Base-by-base conservation (phyloP, 2,329 filamentous ascomycete species). In the Pseudogymnoascus sp. region DNA sequence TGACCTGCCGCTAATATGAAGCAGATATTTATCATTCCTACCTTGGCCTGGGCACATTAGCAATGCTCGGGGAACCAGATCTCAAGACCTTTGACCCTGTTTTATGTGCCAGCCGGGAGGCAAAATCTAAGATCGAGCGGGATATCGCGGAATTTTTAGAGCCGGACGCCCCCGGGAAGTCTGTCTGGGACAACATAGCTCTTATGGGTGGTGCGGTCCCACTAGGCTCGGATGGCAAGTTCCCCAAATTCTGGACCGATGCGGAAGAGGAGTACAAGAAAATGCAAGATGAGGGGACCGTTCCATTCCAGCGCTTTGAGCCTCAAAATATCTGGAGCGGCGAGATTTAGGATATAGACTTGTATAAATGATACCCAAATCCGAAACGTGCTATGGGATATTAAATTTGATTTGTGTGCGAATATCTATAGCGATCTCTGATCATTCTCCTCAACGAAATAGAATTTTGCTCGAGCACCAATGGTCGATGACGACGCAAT, bases 1-100 rank as follows among this genome's bases (percentile, higher is more conserved):
- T 59, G 62, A 47, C 11, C 31, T 56, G 21, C 10, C 21, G 13
- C 64, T 38, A 60, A 63, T 47, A 56, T 21, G 59, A 53, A 61
- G 73, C 76, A 77, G 88, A 91, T 75, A 80, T 97, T 26, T 91
- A 96, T 68, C 95, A 99, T 73, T 90, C 89, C 0, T 97, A 93
- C 73, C 82, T 97, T 31, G 95, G 92, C 0, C 82, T 97, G 35
- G 89, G 91, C 1, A 88, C 90, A 0, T 78, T 99, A 40, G 86
- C 88, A 0, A 82, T 90, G 14, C 83, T 92, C 73, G 85, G 85
- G 6, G 90, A 96, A 68, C 74, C 81, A 0, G 84, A 84, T 0
- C 73, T 97, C 38, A 88, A 87, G 66, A 76, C 78, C 19, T 81
- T 96, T 59, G 91, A 97, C 73, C 82, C 88, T 0, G 83, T 83